Percentiles rank a stretch among this genome's conserved stretches.
Conservation (phyloP, 176 grass and related monocot species). For the Musa troglodytarum region DNA sequence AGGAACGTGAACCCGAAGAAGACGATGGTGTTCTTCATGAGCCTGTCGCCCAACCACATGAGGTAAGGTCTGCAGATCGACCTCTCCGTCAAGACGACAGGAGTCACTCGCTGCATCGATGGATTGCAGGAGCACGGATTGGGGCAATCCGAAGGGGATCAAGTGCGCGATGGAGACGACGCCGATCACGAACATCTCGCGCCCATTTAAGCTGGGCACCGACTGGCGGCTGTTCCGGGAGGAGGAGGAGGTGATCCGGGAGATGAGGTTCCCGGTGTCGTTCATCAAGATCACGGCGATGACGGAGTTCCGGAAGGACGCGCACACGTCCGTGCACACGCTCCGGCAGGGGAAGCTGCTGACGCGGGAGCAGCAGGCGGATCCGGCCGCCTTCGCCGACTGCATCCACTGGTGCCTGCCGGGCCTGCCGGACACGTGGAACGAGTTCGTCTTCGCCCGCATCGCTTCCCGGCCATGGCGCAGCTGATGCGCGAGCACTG, state of each 20-base stretch:
- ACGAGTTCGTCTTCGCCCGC: constrained; percentile 1
- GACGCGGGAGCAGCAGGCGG: constrained; percentile 2
- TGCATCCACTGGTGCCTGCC: constrained; percentile 5
- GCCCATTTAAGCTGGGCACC: neutral
- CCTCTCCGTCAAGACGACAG: no score
- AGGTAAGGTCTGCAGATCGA: neutral
- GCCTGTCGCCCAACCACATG: constrained; percentile 1
- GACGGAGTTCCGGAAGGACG: neutral
- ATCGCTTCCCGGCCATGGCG: neutral
- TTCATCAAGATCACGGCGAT: constrained; percentile 6
- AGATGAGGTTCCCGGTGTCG: neutral
- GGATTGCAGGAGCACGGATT: neutral
- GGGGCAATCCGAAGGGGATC: neutral
- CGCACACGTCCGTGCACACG: neutral
- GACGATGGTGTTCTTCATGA: constrained; percentile 5
- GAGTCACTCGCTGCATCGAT: no score
- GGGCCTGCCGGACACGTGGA: neutral
- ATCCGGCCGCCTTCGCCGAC: neutral
- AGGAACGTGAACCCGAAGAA: neutral
- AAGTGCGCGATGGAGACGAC: constrained; percentile 9
- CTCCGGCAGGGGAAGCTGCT: neutral
- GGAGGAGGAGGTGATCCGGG: neutral
- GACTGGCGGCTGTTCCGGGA: neutral
- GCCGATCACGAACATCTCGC: neutral
- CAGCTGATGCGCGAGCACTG: neutral